These are phyloP conservation scores for Fusarium sp. DNA, from an alignment of 2,329 filamentous ascomycete genomes.

Conservation along the genomic window DNA sequence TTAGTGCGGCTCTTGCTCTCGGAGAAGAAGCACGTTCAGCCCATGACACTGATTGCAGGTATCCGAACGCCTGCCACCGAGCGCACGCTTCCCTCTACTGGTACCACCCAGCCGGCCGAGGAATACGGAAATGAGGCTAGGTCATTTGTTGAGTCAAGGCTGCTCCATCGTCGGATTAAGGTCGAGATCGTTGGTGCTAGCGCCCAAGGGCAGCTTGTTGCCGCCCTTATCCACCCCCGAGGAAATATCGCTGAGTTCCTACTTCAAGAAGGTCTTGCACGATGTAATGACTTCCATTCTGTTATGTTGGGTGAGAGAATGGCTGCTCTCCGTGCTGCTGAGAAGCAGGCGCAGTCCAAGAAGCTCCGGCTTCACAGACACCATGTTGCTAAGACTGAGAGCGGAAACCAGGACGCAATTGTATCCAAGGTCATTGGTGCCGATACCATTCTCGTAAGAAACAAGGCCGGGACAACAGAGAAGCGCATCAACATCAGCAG, in stretches of 20 bases:
- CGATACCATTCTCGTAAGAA: conserved; percentile 87
- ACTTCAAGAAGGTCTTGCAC: conserved; percentile 86
- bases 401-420: conserved; percentile 78
- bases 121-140: conserved; percentile 91
- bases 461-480: conserved; percentile 81
- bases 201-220: conserved; percentile 91
- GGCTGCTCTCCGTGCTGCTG: conserved; percentile 84
- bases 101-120: conserved; percentile 85
- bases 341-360: conserved; percentile 82
- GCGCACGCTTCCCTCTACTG: conserved; percentile 80
- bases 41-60: conserved; percentile 88
- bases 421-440: conserved; percentile 88
- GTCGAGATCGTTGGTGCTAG: conserved; percentile 87
- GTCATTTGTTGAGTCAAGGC: conserved; percentile 83
- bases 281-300: conserved; percentile 96
- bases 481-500: conserved; percentile 94
- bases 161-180: conserved; percentile 87
- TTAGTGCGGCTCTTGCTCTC: conserved; percentile 83
- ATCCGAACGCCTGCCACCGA: conserved; percentile 91
- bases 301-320: conserved; percentile 91
- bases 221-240: conserved; percentile 84
- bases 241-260: conserved; percentile 95
- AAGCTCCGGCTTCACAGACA: conserved; percentile 85
- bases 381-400: conserved; percentile 76
- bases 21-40: conserved; percentile 87